These are phyloP conservation scores for Russula brevipes DNA, from an alignment of 768 basidiomycete species.

Conservation along the genomic window DNA sequence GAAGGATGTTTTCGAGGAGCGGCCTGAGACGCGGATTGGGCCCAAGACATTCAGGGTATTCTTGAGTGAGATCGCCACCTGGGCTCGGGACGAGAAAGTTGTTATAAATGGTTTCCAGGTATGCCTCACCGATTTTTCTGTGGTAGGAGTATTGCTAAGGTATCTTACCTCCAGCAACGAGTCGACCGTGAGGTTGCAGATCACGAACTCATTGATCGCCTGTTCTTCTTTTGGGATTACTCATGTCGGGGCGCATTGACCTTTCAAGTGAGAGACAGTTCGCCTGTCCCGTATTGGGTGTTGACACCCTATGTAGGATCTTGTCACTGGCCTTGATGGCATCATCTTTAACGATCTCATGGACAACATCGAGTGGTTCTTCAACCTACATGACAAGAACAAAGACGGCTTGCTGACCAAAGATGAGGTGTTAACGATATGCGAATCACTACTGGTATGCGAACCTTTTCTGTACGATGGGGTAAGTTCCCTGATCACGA, in stretches of 20 bases:
- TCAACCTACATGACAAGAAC: constrained; percentile 92
- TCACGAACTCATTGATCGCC: constrained; percentile 88
- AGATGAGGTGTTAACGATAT: constrained; percentile 92
- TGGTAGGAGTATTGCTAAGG: constrained; percentile 7
- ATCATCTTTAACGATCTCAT: constrained; percentile 96
- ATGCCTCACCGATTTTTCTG: constrained; percentile 2
- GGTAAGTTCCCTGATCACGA: neutral
- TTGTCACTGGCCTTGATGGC: constrained; percentile 82
- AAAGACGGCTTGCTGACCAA: constrained; percentile 94
- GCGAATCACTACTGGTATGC: constrained; percentile 86
- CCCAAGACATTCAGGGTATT: constrained; percentile 82
- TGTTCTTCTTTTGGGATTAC: constrained; percentile 95
- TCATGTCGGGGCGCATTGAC: constrained; percentile 77
- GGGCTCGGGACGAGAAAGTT: constrained; percentile 92
- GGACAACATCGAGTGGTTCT: constrained; percentile 99
- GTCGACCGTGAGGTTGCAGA: constrained; percentile 88
- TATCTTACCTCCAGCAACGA: constrained; percentile 54
- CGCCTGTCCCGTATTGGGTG: neutral
- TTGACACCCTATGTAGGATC: constrained; percentile 51
- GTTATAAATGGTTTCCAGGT: constrained; percentile 91
- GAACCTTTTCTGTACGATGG: constrained; percentile 1
- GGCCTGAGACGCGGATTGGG: constrained; percentile 86
- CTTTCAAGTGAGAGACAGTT: constrained; percentile 60
- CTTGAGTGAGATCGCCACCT: constrained; percentile 87
- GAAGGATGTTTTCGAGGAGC: constrained; percentile 57